Evolutionary conservation across 1,284 basidiomycete species (phyloP).

Genomic region (Tetrapyrgos nigripes): DNA sequence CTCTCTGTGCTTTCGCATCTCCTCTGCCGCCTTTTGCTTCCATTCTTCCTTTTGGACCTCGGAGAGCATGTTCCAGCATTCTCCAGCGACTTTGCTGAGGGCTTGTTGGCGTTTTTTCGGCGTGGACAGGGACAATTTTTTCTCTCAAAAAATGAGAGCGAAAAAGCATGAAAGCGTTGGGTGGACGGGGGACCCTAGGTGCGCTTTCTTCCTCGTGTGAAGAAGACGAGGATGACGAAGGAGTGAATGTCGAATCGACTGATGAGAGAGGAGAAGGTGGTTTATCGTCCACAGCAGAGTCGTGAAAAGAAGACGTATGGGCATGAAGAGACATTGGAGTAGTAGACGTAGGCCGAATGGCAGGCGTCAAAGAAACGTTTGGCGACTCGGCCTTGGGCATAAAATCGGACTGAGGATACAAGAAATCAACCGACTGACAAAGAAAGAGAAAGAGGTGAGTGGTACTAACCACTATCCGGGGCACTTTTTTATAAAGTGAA

Average conservation of each 20-base stretch:
- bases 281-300: too few relatives aligned
- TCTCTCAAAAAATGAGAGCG: slow-evolving; percentile 73
- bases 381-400: too few relatives aligned
- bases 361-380: too few relatives aligned
- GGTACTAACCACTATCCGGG: too few relatives aligned
- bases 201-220: slow-evolving; percentile 18
- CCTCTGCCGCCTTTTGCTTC: slow-evolving; percentile 47
- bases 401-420: too few relatives aligned
- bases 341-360: too few relatives aligned
- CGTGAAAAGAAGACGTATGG: too few relatives aligned
- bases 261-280: neutral
- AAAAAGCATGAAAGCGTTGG: slow-evolving; percentile 81
- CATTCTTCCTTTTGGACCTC: slow-evolving; percentile 50
- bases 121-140: slow-evolving; percentile 36
- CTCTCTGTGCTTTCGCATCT: slow-evolving; percentile 41
- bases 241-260: neutral
- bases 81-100: slow-evolving; percentile 60
- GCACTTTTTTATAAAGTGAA: too few relatives aligned
- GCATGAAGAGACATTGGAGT: too few relatives aligned
- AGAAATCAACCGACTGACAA: too few relatives aligned
- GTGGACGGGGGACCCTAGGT: slow-evolving; percentile 58
- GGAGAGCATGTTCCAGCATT: slow-evolving; percentile 56
- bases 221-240: slow-evolving; percentile 20
- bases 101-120: slow-evolving; percentile 63
- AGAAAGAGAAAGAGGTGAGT: too few relatives aligned